Evolutionary conservation across 345 rosid species (phyloP), one percentile per base, ranked within the genome.

Genomic region (Raphanus raphanistrum): DNA sequence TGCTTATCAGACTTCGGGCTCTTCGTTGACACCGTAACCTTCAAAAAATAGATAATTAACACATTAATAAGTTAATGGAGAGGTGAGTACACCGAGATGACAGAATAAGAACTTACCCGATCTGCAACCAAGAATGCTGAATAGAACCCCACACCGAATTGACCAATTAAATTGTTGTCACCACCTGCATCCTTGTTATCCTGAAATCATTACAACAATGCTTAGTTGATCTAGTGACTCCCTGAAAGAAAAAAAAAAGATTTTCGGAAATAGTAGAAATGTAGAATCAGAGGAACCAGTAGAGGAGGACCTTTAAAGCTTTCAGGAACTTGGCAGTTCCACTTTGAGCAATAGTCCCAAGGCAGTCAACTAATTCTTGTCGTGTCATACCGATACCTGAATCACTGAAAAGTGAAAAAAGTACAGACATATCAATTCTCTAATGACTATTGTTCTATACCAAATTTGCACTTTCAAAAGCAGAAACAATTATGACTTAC

Each of bases 61-160:
- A 52, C 35, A 54, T 26, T 9, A 16, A 54, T 68, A 16, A 68
- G 38, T 10, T 57, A 26, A 15, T 31, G 57, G 41, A 50, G 21
- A 48, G 43, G 79, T 55, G 69, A 71, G 26, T 27, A 43, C 27
- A 27, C 50, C 13, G 26, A 16, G 6, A 57, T 4, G 41, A 21
- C 2, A 70, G 11, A 11, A 6, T 3, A 48, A 43, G 72, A 35
- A 50, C 72, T 75, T 82, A 95, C 99, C 82, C 87, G 84, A 67
- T 92, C 98, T 25, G 99, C 76, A 84, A 95, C 99, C 57, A 95
- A 86, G 78, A 95, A 95, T 63, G 99, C 81, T 61, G 99, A 95
- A 81, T 95, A 95, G 79, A 95, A 95, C 6, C 99, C 99, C 38
- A 95, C 99, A 82, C 99, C 99, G 77, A 95, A 95, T 79, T 95